These are phyloP conservation scores for Syncephalastrum sp. DNA, from an alignment of 371 early-diverging fungal species.

Conservation along the genomic window DNA sequence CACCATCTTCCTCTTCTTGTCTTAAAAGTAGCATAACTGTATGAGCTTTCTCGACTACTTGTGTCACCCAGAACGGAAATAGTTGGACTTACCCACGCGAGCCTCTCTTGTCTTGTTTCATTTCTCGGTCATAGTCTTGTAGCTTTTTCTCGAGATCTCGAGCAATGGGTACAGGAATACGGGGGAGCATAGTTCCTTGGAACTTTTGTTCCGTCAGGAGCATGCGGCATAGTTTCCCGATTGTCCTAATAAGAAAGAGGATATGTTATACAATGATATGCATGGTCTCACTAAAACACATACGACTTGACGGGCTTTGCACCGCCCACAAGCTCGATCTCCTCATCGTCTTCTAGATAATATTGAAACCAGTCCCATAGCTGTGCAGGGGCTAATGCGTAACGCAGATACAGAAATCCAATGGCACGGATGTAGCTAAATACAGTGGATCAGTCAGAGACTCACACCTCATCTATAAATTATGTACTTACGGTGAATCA, in stretches of 20 bases:
- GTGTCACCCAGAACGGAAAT: background rate
- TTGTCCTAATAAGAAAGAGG: conserved; percentile 44
- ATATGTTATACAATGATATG: conserved; percentile 5
- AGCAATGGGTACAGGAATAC: conserved; percentile 84
- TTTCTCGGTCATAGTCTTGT: conserved; percentile 52
- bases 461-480: background rate
- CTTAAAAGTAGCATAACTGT: background rate
- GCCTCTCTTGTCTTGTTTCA: conserved; percentile 4
- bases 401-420: conserved; percentile 85
- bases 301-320: conserved; percentile 63
- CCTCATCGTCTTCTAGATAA: conserved; percentile 80
- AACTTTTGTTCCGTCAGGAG: conserved; percentile 72
- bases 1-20: conserved; percentile 1
- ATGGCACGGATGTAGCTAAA: conserved; percentile 77
- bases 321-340: conserved; percentile 66
- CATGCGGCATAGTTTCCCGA: conserved; percentile 67
- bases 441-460: background rate
- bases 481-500: conserved; percentile 71
- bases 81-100: too few relatives aligned
- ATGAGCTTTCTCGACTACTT: background rate
- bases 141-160: conserved; percentile 70
- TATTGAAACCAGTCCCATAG: conserved; percentile 85
- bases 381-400: conserved; percentile 77
- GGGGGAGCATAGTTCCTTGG: conserved; percentile 78
- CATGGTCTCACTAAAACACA: conserved; percentile 19